Base-by-base conservation (phyloP, 805 yeast genomes). In the Priceomyces castillae region DNA sequence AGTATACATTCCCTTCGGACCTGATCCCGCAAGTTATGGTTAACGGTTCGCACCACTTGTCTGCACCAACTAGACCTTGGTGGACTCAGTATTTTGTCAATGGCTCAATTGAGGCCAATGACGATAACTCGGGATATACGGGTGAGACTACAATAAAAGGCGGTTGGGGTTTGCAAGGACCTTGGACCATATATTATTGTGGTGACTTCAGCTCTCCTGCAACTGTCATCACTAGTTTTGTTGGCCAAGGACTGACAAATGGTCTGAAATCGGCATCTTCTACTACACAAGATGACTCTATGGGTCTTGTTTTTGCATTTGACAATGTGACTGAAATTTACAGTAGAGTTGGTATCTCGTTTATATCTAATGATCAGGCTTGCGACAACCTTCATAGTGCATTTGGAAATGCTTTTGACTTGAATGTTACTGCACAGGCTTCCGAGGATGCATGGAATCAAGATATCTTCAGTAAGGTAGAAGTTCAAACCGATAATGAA, bases 51-150 rank as follows among this genome's bases (percentile, higher is more conserved):
- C 68, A 62, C 38, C 63, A 59, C 41, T 47, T 65, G 40, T 42
- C 51, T 7, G 55, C 67, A 1, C 52, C 55, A 19, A 37, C 46
- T 3, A 47, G 67, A 42, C 63, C 67, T 4, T 56, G 59, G 56
- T 62, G 67, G 66, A 53, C 64, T 5, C 67, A 65, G 39, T 48
- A 57, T 37, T 57, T 62, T 42, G 54, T 51, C n/a, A 51, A 56
- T 40, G 64, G 65, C 2, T 43, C 57, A 3, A 41, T 60, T 23
- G 46, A 41, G 10, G 53, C 57, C 23, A 46, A 49, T 1, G 30
- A 25, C 6, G 47, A 47, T 23, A 33, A 39, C 16, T 28, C 42
- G n/a, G 52, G 51, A 2, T 63, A 65, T 45, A 43, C 49, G 7
- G 68, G 68, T 1, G 25, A 50, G 12, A 49, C 58, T 0, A 51